A percentile compares a stretch with the other conserved stretches of the same genome.
Conservation (phyloP, 176 grass and related monocot genomes). For the Triticum timopheevii region DNA sequence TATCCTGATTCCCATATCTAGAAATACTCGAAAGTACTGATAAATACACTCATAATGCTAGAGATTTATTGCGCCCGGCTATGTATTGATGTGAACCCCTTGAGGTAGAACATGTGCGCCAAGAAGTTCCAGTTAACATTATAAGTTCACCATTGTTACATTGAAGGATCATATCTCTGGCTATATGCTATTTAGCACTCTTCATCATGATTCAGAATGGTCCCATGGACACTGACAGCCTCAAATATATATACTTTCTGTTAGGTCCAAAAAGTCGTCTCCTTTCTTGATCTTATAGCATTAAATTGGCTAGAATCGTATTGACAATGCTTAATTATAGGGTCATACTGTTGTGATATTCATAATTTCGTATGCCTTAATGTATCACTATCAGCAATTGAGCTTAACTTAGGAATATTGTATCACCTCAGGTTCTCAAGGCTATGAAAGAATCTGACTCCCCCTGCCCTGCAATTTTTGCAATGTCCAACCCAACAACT, state of each 20-base stretch:
- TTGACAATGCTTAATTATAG: not conserved
- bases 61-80: not conserved
- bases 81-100: not conserved
- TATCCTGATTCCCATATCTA: not conserved
- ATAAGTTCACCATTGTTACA: not conserved
- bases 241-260: slow-evolving; percentile 14
- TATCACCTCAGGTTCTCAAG: slow-evolving; percentile 71
- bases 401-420: slow-evolving; percentile 28
- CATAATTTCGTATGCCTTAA: not conserved
- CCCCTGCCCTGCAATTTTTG: slow-evolving; percentile 80
- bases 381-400: slow-evolving; percentile 9
- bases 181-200: slow-evolving; percentile 10
- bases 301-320: not conserved
- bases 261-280: not conserved
- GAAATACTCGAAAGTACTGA: not conserved
- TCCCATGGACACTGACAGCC: not conserved
- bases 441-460: slow-evolving; percentile 96
- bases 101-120: not conserved
- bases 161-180: not conserved
- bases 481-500: slow-evolving; percentile 96
- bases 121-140: not conserved
- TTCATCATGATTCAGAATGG: slow-evolving; percentile 9
- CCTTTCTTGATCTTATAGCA: not conserved
- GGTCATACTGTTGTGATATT: not conserved
- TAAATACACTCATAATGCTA: not conserved